phyloP scores from a whole-genome alignment of 1,284 basidiomycete species.

The Grifola frondosa region DNA sequence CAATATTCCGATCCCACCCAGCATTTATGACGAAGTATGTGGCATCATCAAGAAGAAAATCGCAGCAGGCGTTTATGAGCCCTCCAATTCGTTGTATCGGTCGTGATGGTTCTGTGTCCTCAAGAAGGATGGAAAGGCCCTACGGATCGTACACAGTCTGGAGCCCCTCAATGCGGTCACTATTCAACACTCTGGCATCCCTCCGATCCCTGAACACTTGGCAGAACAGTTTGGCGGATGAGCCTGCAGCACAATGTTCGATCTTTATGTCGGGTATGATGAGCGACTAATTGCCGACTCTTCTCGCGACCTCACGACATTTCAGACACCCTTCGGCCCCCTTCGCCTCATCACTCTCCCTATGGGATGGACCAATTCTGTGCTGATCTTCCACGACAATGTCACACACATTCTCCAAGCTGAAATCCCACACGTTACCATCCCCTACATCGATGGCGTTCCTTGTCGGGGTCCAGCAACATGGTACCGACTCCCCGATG shows the following conservation, averaged over 20 bases:
- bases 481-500: neutral
- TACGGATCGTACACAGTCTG: conserved; percentile 31
- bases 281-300: conserved; percentile 14
- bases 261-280: conserved; percentile 28
- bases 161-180: conserved; percentile 37
- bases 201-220: conserved; percentile 31
- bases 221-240: conserved; percentile 33
- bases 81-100: conserved; percentile 36
- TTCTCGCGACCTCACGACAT: conserved; percentile 26
- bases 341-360: conserved; percentile 27
- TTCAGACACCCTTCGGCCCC: too few relatives aligned
- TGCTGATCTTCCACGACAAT: conserved; percentile 35
- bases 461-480: conserved; percentile 22
- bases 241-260: conserved; percentile 30
- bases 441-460: conserved; percentile 33
- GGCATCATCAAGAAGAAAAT: conserved; percentile 34
- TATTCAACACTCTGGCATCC: conserved; percentile 33
- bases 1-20: conserved; percentile 41
- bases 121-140: conserved; percentile 38
- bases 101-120: conserved; percentile 40
- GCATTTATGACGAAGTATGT: conserved; percentile 34
- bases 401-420: conserved; percentile 33
- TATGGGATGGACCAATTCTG: conserved; percentile 40
- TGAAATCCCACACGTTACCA: conserved; percentile 34
- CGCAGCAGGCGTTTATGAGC: conserved; percentile 35